Percentiles rank a stretch among this genome's conserved stretches.
Evolutionary conservation across 257 asterid genomes (phyloP).

Genomic region (Scutellaria galericulata): DNA sequence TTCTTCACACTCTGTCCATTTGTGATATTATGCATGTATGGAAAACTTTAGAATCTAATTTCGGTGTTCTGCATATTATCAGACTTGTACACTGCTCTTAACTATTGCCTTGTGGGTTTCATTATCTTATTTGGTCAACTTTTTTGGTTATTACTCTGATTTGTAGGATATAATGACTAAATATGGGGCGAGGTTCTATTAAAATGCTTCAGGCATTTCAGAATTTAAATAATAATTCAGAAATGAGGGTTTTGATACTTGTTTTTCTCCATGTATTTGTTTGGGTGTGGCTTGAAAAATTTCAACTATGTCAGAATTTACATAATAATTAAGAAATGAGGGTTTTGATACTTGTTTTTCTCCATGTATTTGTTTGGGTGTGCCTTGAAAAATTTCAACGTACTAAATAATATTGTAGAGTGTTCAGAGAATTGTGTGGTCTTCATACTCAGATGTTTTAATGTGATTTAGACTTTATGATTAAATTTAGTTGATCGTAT

Average conservation of each 20-base stretch:
- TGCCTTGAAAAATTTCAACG: slow-evolving; percentile 1
- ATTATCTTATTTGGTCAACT: background rate
- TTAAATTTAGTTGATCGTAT: slow-evolving; percentile 16
- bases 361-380: background rate
- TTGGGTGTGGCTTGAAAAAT: slow-evolving; percentile 1
- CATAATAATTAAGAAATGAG: background rate
- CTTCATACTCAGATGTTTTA: background rate
- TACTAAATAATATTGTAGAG: background rate
- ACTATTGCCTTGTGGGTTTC: slow-evolving; percentile 14
- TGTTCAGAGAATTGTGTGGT: too few species aligned
- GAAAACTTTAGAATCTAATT: slow-evolving; percentile 21
- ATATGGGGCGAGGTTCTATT: slow-evolving; percentile 6
- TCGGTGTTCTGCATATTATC: slow-evolving; percentile 3
- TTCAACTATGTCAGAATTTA: background rate
- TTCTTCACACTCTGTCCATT: background rate
- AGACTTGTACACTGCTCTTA: slow-evolving; percentile 9
- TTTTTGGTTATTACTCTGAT: background rate
- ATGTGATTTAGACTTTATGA: background rate
- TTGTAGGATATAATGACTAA: slow-evolving; percentile 27
- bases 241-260: background rate
- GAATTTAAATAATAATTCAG: background rate
- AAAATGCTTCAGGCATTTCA: slow-evolving; percentile 9
- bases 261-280: background rate
- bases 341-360: background rate
- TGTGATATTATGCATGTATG: background rate